A percentile compares a stretch with the other conserved stretches of the same genome.
Conservation (phyloP, 176 grass and related monocot species). For the Panicum miliaceum region DNA sequence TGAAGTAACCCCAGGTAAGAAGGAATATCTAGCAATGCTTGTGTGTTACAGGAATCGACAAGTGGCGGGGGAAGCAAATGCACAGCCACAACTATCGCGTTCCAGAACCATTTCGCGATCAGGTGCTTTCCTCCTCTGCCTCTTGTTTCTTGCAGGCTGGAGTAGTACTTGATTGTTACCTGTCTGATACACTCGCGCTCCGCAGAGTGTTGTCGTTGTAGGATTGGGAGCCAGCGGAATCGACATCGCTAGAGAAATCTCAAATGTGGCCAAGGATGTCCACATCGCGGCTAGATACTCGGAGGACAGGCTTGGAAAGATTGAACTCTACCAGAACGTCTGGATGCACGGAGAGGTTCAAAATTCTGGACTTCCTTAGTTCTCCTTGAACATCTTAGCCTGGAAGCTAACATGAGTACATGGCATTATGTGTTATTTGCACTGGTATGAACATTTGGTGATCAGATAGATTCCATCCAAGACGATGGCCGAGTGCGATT, state of each 20-base stretch:
- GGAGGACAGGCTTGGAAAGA: slow-evolving; percentile 39
- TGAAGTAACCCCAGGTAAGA: not conserved
- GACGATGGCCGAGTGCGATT: slow-evolving; percentile 47
- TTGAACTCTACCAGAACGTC: slow-evolving; percentile 40
- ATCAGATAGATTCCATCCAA: slow-evolving; percentile 48
- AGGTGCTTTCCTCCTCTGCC: slow-evolving; percentile 21
- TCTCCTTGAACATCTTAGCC: not conserved
- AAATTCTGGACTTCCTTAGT: not conserved
- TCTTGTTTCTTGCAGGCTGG: not conserved
- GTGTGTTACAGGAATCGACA: slow-evolving; percentile 34
- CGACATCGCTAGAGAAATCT: slow-evolving; percentile 57
- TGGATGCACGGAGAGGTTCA: slow-evolving; percentile 57
- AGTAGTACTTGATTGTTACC: not conserved
- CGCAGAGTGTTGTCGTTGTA: slow-evolving; percentile 52
- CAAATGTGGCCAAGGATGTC: slow-evolving; percentile 51
- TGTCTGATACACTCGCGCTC: not conserved
- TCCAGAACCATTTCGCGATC: slow-evolving; percentile 55
- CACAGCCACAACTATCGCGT: slow-evolving; percentile 68
- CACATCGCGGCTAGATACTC: slow-evolving; percentile 43
- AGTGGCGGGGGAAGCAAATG: slow-evolving; percentile 55
- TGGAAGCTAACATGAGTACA: not conserved
- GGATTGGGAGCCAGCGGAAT: slow-evolving; percentile 57
- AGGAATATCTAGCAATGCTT: not conserved
- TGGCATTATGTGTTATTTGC: not conserved
- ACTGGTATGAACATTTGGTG: not conserved